Conservation (phyloP, 129 eudicot genomes). For the Arctium minus region DNA sequence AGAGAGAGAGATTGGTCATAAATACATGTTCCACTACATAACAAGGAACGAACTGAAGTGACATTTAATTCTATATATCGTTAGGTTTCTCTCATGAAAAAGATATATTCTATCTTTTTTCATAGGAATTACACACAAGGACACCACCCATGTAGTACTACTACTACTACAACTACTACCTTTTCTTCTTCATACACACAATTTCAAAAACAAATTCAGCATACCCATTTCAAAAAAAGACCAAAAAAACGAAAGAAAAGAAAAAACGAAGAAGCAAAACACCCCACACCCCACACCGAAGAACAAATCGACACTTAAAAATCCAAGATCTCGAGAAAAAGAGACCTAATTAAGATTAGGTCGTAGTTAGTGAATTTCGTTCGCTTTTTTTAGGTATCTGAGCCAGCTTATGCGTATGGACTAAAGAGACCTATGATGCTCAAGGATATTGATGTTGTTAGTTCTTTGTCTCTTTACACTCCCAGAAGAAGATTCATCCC, state of each 20-base stretch:
- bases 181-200: conserved; percentile 32
- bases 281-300: conserved; percentile 32
- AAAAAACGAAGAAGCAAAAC: conserved; percentile 6
- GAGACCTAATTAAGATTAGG: conserved; percentile 8
- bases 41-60: conserved; percentile 1
- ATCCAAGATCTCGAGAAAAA: conserved; percentile 17
- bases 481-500: conserved; percentile 64
- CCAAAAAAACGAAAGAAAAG: background rate
- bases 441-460: conserved; percentile 49
- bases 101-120: conserved; percentile 22
- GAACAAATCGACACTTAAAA: background rate
- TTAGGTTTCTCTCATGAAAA: conserved; percentile 44
- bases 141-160: conserved; percentile 15
- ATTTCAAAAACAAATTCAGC: conserved; percentile 16
- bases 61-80: conserved; percentile 2
- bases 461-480: conserved; percentile 90
- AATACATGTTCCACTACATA: conserved; percentile 26
- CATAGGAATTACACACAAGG: conserved; percentile 22
- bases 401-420: background rate
- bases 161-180: background rate
- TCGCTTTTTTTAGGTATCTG: background rate
- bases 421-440: conserved; percentile 44
- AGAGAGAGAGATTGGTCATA: conserved; percentile 6
- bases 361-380: conserved; percentile 1
- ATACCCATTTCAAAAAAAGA: conserved; percentile 13